Base-by-base conservation (phyloP, 192 early-diverging fungal species). In the Backusella westeae region DNA sequence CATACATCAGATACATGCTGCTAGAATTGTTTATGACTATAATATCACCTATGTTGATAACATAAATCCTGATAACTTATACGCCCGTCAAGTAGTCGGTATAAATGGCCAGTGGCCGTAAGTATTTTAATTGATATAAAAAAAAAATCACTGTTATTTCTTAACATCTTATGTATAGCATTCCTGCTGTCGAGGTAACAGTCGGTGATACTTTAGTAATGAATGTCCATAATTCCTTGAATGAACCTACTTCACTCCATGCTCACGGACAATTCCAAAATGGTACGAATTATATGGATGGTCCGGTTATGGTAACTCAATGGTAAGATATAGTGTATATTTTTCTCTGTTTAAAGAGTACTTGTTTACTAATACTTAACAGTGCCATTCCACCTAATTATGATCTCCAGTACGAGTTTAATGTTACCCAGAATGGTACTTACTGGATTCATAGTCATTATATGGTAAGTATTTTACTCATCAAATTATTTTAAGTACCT, bases 391-490 rank as follows among this genome's bases (percentile, higher is more conserved):
- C 94, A 7, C 81, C 88, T 0, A 90, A 90, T 10, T 74, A 74
- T 15, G 87, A 85, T 75, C 89, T 92, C 78, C 93, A 92, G 0
- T 96, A 96, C 79, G 84, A 83, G 4, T 90, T 91, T 72, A 80
- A 82, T 10, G 82, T 91, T 67, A 74, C 78, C 67, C 93, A 96
- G 74, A 87, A 86, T 26, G 95, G 95, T 39, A 94, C 93, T 21
- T 95, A 92, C 83, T 97, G 95, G 95, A 88, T 91, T 71, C 94
- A 95, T 76, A 82, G 89, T 39, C 94, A 95, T 75, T 87, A 76
- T 77, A 78, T 78, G 41, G 87, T 84, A 72, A 68, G 41, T 21
- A 29, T 8, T 56, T 34, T 34, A 67, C 12, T 26, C 23, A 36
- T 21, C 4, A 49, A 59, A 52, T 34, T 39, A 29, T 34, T 34